Conservation (phyloP, 371 early-diverging fungal species). For the Nematocida sp. region DNA sequence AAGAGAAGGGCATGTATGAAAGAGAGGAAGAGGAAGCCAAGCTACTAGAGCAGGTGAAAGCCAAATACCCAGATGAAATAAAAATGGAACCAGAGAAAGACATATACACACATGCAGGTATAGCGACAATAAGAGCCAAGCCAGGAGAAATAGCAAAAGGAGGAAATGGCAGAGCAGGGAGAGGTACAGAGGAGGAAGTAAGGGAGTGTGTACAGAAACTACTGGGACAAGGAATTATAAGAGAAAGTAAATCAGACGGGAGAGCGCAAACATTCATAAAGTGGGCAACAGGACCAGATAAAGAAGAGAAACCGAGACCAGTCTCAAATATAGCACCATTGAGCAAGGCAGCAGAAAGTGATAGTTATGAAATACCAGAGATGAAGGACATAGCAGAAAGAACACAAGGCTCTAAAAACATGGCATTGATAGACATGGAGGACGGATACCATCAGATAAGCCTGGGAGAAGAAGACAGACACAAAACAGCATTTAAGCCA, state of each 20-base stretch:
- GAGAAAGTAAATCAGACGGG: conserved; percentile 37
- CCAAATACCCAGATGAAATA: neutral
- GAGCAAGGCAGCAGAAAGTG: conserved; percentile 22
- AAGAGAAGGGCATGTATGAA: neutral
- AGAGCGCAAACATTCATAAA: neutral
- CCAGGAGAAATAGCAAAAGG: neutral
- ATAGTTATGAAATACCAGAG: conserved; percentile 15
- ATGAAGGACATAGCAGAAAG: conserved; percentile 23
- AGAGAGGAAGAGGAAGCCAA: neutral
- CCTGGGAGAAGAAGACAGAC: neutral
- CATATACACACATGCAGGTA: neutral
- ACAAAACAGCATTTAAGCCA: conserved; percentile 53
- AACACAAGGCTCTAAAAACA: conserved; percentile 19
- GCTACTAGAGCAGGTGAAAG: neutral
- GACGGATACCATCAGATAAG: conserved; percentile 50
- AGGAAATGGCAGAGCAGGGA: neutral
- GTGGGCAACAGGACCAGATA: conserved; percentile 26
- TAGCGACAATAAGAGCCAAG: neutral
- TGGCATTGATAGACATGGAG: conserved; percentile 55
- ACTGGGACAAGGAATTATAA: conserved; percentile 16
- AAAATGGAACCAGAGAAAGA: neutral
- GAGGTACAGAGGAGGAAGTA: neutral
- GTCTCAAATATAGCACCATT: conserved; percentile 35
- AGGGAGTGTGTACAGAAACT: neutral
- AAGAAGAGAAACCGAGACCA: conserved; percentile 41